phyloP scores from a whole-genome alignment of 805 yeast species.

The Sugiyamaella boreocaroliniensis region DNA sequence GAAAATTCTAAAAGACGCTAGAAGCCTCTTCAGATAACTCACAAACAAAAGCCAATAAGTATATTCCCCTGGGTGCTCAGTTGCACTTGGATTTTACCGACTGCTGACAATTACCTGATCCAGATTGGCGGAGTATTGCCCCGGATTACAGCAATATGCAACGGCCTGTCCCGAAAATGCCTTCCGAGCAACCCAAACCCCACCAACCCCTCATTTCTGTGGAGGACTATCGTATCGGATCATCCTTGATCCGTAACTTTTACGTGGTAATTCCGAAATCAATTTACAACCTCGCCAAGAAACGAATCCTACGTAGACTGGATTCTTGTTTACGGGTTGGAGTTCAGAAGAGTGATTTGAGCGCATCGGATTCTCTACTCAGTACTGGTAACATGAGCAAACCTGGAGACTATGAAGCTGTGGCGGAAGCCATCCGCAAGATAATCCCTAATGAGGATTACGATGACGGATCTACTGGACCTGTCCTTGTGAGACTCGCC shows the following conservation, averaged over 20 bases:
- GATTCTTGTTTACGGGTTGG: background rate
- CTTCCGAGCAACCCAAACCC: background rate
- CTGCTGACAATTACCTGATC: background rate
- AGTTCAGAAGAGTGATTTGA: background rate
- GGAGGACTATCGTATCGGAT: background rate
- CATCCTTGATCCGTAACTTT: background rate
- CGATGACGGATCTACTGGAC: constrained; percentile 68
- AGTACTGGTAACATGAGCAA: constrained; percentile 12
- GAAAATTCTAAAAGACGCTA: too few species aligned
- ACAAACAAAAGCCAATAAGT: too few species aligned
- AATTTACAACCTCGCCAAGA: background rate
- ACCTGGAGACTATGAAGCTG: constrained; percentile 34
- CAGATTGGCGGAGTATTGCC: background rate
- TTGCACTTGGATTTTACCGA: background rate
- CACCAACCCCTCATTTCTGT: background rate
- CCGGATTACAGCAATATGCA: background rate
- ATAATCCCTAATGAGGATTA: constrained; percentile 41
- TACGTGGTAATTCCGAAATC: background rate
- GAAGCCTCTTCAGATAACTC: too few species aligned
- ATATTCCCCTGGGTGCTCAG: too few species aligned
- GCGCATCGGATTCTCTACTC: background rate
- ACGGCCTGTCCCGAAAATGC: background rate
- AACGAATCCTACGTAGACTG: background rate
- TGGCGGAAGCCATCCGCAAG: constrained; percentile 32
- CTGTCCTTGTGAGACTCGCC: constrained; percentile 69